These are phyloP conservation scores for Boletales sp. DNA, from an alignment of 768 basidiomycete genomes.

Conservation along the genomic window DNA sequence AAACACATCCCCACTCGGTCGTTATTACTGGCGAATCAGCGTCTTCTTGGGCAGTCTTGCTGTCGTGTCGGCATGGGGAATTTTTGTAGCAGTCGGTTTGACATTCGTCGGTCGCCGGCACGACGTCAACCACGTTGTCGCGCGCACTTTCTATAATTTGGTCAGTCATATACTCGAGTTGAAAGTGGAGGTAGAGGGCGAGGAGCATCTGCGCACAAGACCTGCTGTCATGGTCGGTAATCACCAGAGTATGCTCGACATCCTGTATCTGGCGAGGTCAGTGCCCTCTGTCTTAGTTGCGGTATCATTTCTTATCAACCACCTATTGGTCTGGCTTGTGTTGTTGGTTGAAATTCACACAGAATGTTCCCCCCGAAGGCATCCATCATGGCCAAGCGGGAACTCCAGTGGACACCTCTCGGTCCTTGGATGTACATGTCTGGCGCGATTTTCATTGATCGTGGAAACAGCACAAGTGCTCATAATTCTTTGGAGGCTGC, in stretches of 20 bases:
- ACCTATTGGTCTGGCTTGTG: slow-evolving; percentile 2
- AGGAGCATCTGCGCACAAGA: slow-evolving; percentile 67
- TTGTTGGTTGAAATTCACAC: slow-evolving; percentile 6
- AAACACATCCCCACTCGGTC: slow-evolving; percentile 48
- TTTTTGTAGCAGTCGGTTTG: slow-evolving; percentile 64
- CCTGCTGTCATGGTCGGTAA: slow-evolving; percentile 82
- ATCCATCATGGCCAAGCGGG: slow-evolving; percentile 91
- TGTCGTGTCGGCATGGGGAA: slow-evolving; percentile 68
- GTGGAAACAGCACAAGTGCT: slow-evolving; percentile 74
- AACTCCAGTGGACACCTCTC: slow-evolving; percentile 80
- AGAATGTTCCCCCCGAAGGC: slow-evolving; percentile 81
- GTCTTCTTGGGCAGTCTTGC: slow-evolving; percentile 71
- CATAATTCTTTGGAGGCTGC: slow-evolving; percentile 73
- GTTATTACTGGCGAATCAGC: slow-evolving; percentile 72
- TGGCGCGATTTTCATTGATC: slow-evolving; percentile 88
- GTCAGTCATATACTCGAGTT: slow-evolving; percentile 64
- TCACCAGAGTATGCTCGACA: slow-evolving; percentile 92
- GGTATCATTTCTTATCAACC: slow-evolving; percentile 8
- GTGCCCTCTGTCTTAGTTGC: slow-evolving; percentile 24
- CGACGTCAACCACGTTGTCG: slow-evolving; percentile 82
- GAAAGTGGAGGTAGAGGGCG: slow-evolving; percentile 76
- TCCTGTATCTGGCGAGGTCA: slow-evolving; percentile 77
- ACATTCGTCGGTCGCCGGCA: slow-evolving; percentile 62
- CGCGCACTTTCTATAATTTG: slow-evolving; percentile 74
- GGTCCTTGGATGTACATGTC: slow-evolving; percentile 90